Base-by-base conservation (phyloP, 2,329 filamentous ascomycete genomes). In the Cadophora luteo-olivacea region DNA sequence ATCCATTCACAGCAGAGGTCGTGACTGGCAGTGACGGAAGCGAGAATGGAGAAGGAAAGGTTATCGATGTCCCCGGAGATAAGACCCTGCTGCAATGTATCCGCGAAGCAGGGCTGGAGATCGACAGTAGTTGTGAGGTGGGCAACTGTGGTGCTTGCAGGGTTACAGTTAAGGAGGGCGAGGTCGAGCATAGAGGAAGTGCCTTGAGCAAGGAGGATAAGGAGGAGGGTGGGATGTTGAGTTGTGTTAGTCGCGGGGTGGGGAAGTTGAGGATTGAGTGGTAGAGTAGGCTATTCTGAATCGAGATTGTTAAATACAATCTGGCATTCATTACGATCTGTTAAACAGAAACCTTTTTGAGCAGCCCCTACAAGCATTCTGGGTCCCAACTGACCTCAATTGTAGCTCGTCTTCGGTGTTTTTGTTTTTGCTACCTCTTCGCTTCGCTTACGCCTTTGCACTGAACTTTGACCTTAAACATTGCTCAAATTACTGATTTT, bases 1-100 rank as follows among this genome's bases (percentile, higher is more conserved):
- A 89, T 71, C 84, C 87, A 0, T 91, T 91, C 70, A 84, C 86
- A 51, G 88, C 81, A 0, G 82, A 86, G 54, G 81, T 91, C 0
- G 41, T 45, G 6, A 45, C 8, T 45, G 75, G 77, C 3, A 84
- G 85, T 64, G 72, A 72, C 1, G 68, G 70, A 9, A 25, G 29
- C 6, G 41, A 32, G 4, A n/a, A 19, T 14, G 36, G 22, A 45
- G 57, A 45, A 16, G 33, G 36, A 11, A 45, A 25, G 11, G 76
- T 79, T 0, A 69, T 90, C 5, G 78, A 82, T 25, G 84, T 84
- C 0, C 78, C 76, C 4, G 77, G 80, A 0, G 78, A 81, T 1
- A 77, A 81, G 36, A 78, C 79, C 4, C 73, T 84, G n/a, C 74
- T 84, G 1, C 77, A 81, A 66, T 76, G 80, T 11, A 70, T 85